Percentiles rank a stretch among this genome's conserved stretches.
phyloP scores from a whole-genome alignment of 2,329 filamentous ascomycete genomes.

The Penicillium sumatraense region DNA sequence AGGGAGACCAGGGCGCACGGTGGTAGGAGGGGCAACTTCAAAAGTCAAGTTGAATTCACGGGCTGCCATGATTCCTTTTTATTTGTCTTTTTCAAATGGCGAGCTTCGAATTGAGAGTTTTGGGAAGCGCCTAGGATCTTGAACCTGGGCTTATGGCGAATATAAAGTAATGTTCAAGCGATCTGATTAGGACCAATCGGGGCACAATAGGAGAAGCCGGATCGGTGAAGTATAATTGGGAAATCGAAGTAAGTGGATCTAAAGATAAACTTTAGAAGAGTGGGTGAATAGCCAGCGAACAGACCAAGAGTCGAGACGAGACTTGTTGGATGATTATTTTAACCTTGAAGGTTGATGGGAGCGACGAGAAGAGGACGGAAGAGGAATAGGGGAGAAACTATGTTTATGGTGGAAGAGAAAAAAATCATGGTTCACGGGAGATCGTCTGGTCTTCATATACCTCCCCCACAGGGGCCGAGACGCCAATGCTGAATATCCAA shows the following conservation, averaged over 20 bases:
- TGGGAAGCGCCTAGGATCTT: neutral
- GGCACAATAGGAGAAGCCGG: neutral
- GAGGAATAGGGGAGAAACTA: neutral
- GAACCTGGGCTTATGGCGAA: neutral
- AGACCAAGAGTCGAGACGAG: neutral
- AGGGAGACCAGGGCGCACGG: conserved; percentile 29
- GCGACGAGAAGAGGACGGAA: too few species aligned
- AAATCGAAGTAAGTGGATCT: conserved; percentile 4
- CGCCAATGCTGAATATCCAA: conserved; percentile 4
- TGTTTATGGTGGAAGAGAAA: conserved; percentile 3
- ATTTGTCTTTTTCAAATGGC: neutral
- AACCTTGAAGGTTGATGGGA: too few species aligned
- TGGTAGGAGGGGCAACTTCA: conserved; percentile 33
- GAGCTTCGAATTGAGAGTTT: neutral
- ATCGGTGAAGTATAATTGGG: conserved; percentile 9
- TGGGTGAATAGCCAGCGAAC: neutral
- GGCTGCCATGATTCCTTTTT: conserved; percentile 20
- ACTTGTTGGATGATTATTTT: too few species aligned
- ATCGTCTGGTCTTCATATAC: conserved; percentile 27
- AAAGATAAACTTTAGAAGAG: neutral
- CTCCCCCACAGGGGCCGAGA: conserved; percentile 12
- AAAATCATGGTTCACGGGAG: conserved; percentile 1
- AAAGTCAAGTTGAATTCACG: conserved; percentile 37
- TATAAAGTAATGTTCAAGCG: conserved; percentile 2
- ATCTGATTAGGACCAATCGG: conserved; percentile 9